These are phyloP conservation scores for Arthrobotrys entomopaga DNA, from an alignment of 2,329 filamentous ascomycete species.

Conservation along the genomic window DNA sequence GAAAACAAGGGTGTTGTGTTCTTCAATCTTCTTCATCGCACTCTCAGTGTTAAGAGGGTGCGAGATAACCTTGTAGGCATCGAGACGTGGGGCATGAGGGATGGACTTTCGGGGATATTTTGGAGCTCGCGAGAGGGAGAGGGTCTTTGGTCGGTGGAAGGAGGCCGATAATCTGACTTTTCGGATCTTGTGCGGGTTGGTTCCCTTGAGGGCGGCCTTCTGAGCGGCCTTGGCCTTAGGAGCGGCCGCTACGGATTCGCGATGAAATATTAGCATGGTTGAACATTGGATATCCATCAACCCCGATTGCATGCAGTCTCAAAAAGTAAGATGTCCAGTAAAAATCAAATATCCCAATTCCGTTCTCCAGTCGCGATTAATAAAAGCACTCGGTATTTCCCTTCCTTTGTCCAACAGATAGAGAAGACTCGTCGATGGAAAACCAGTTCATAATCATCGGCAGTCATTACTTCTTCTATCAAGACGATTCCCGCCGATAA, in stretches of 20 bases:
- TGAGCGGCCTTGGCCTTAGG: constrained; percentile 94
- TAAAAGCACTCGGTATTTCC: background rate
- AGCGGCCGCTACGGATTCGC: constrained; percentile 66
- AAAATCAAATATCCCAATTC: background rate
- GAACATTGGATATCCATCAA: background rate
- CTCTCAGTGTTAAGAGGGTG: constrained; percentile 99
- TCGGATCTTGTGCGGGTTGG: constrained; percentile 83
- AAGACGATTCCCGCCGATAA: too few relatives aligned
- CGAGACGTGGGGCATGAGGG: constrained; percentile 86
- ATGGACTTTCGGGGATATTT: constrained; percentile 98
- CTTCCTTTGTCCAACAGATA: background rate
- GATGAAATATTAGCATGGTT: constrained; percentile 19
- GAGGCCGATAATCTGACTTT: constrained; percentile 92
- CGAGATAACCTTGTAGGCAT: constrained; percentile 97
- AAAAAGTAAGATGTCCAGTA: constrained; percentile 35
- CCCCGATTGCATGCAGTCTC: constrained; percentile 44
- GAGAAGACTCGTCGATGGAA: too few relatives aligned
- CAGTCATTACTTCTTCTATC: too few relatives aligned
- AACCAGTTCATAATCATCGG: too few relatives aligned
- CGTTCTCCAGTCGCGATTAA: background rate
- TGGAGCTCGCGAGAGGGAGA: constrained; percentile 85
- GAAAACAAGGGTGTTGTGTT: constrained; percentile 99
- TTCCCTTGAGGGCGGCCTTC: constrained; percentile 93
- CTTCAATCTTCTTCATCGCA: constrained; percentile 99
- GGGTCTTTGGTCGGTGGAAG: constrained; percentile 98